A percentile compares a stretch with the other conserved stretches of the same genome.
These are phyloP conservation scores for Delitschia confertaspora DNA, from an alignment of 495 filamentous ascomycete genomes.

Conservation along the genomic window DNA sequence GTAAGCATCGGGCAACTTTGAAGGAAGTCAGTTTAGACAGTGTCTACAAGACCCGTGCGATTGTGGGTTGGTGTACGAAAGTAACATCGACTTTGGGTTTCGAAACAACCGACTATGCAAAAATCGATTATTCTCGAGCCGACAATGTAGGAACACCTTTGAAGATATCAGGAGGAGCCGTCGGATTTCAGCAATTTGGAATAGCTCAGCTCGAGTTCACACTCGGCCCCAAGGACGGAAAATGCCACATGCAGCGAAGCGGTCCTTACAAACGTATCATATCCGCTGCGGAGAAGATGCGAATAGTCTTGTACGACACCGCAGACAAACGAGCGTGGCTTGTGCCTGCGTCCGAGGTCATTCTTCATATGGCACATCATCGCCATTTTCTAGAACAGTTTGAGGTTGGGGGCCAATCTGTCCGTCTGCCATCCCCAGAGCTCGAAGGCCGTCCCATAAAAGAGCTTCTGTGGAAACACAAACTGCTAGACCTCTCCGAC, in stretches of 20 bases:
- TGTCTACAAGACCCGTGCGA: conserved; percentile 17
- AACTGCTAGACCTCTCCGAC: conserved; percentile 1
- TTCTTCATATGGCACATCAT: conserved; percentile 25
- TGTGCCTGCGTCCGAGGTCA: conserved; percentile 20
- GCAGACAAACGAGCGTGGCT: conserved; percentile 22
- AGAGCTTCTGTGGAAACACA: not conserved
- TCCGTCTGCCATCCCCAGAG: conserved; percentile 1
- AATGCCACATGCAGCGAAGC: conserved; percentile 11
- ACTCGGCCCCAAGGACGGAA: conserved; percentile 26
- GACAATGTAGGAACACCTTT: conserved; percentile 1
- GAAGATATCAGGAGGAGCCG: conserved; percentile 7
- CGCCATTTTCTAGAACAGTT: conserved; percentile 16
- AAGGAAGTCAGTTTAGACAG: conserved; percentile 12
- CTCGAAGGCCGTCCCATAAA: not conserved
- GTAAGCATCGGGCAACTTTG: conserved; percentile 1
- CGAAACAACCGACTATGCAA: conserved; percentile 7
- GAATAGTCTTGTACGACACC: conserved; percentile 24
- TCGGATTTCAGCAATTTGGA: conserved; percentile 21
- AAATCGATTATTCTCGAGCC: conserved; percentile 27
- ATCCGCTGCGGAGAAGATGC: conserved; percentile 14
- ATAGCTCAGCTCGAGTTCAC: conserved; percentile 15
- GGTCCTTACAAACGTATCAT: conserved; percentile 21
- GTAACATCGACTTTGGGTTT: conserved; percentile 15
- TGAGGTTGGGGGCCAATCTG: conserved; percentile 1
- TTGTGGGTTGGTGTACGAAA: conserved; percentile 25